Conservation (phyloP, 768 basidiomycete species). For the Termitomyces titanicus region DNA sequence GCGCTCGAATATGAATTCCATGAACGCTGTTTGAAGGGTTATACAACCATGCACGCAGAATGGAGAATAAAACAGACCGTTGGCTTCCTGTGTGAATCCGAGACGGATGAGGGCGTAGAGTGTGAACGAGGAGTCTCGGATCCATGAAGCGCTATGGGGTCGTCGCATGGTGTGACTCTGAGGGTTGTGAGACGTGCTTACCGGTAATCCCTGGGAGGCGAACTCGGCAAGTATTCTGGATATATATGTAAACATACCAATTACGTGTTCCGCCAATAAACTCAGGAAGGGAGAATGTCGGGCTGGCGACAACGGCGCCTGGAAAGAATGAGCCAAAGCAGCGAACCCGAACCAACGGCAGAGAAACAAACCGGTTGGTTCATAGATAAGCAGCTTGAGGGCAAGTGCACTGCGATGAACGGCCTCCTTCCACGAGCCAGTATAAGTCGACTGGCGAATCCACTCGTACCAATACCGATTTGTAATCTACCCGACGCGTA, state of each 20-base stretch:
- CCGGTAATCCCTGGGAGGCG: constrained; percentile 3
- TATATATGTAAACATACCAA: constrained; percentile 46
- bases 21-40: constrained; percentile 51
- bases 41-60: neutral
- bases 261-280: constrained; percentile 88
- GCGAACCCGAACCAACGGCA: no score
- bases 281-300: constrained; percentile 93
- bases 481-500: constrained; percentile 53
- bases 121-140: constrained; percentile 95
- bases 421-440: constrained; percentile 93
- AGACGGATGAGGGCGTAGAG: constrained; percentile 91
- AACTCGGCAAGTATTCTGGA: no score
- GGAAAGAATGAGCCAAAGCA: neutral
- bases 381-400: constrained; percentile 88
- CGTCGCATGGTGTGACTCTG: neutral
- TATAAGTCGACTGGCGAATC: constrained; percentile 87
- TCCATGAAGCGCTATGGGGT: constrained; percentile 68
- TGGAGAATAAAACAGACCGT: constrained; percentile 43
- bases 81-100: constrained; percentile 91
- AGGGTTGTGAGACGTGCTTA: neutral
- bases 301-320: constrained; percentile 92
- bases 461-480: constrained; percentile 84
- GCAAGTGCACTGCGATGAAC: constrained; percentile 93
- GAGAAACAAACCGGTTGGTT: constrained; percentile 65
- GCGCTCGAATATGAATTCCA: constrained; percentile 88